Evolutionary conservation across 2,329 filamentous ascomycete species (phyloP), one percentile per base, ranked within the genome.

Genomic region (Colletotrichum godetiae): DNA sequence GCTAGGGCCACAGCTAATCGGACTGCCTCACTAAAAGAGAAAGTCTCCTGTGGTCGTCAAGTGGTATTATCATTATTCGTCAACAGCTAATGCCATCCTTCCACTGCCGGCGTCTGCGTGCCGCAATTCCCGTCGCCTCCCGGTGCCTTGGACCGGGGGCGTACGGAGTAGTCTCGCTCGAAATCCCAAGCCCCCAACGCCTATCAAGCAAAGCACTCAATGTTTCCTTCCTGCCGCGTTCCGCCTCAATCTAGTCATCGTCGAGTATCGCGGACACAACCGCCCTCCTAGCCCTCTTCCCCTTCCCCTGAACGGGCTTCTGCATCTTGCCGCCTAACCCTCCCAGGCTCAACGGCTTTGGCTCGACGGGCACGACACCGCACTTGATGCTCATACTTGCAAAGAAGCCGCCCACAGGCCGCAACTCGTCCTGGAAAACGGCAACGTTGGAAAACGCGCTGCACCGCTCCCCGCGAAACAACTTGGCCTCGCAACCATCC

Each of bases 401-500:
- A 24, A 74, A 74, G 61, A 58, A 71, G 2, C 72, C 72, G 12
- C 72, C 72, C 33, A 74, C 72, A 2, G 72, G 67, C 15, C 68
- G 15, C 31, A 55, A 8, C 52, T 74, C 72, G 62, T 66, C 46
- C 62, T 33, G 52, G 52, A 74, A 74, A n/a, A 74, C 72, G 35
- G 72, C 72, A 5, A 74, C 24, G 58, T 74, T 74, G 3, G 55
- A 27, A 19, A 74, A 74, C 12, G 49, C 22, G 24, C 56, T 62
- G 72, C 72, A 74, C 35, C 59, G 33, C 29, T 33, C 10, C n/a
- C 68, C 72, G 31, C 67, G 46, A 53, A 72, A 74, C 49, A 74
- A 57, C 57, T 49, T 56, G 49, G 72, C 72, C 68, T 74, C 72
- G 68, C 72, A 74, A 24, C 72, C 72, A 31, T 74, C 72, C 22